These are phyloP conservation scores for Thuidium tamariscinum DNA, from an alignment of 225 moss, liverwort and hornwort genomes.

Conservation along the genomic window DNA sequence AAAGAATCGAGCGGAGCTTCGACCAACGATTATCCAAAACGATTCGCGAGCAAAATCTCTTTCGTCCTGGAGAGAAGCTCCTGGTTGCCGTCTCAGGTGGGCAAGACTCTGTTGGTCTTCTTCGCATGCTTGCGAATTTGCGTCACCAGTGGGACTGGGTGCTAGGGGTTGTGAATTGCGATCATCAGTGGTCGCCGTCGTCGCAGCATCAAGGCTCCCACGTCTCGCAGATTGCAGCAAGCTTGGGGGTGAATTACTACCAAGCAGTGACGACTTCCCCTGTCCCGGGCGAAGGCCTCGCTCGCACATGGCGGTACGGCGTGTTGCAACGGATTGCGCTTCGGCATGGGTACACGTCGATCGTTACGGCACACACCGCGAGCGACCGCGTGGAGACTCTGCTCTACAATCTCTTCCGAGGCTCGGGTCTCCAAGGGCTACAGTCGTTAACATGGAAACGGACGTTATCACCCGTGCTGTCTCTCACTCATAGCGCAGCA, in stretches of 20 bases:
- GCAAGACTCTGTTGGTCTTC: conserved; percentile 69
- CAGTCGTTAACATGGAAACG: conserved; percentile 84
- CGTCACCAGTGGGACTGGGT: conserved; percentile 26
- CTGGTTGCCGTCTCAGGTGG: conserved; percentile 83
- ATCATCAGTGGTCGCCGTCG: conserved; percentile 73
- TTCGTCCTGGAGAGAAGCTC: conserved; percentile 50
- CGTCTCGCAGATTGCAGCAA: conserved; percentile 52
- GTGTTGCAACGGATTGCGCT: conserved; percentile 55
- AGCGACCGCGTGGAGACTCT: conserved; percentile 84
- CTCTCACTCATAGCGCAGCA: conserved; percentile 32
- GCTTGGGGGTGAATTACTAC: conserved; percentile 48
- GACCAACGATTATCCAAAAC: conserved; percentile 23
- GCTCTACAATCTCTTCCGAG: conserved; percentile 72
- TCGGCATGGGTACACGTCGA: conserved; percentile 47
- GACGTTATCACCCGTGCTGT: conserved; percentile 15
- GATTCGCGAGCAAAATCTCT: conserved; percentile 41
- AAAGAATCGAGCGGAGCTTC: conserved; percentile 3
- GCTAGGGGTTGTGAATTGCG: conserved; percentile 62
- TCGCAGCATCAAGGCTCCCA: conserved; percentile 62
- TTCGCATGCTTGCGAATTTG: conserved; percentile 47
- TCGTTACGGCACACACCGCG: conserved; percentile 81
- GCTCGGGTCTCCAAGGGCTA: conserved; percentile 58
- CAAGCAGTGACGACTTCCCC: conserved; percentile 52
- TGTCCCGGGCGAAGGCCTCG: conserved; percentile 52
- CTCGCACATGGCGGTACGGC: conserved; percentile 79